Percentiles rank a stretch among this genome's conserved stretches.
Evolutionary conservation across 257 asterid genomes (phyloP).

Genomic region (Cinchona pubescens): DNA sequence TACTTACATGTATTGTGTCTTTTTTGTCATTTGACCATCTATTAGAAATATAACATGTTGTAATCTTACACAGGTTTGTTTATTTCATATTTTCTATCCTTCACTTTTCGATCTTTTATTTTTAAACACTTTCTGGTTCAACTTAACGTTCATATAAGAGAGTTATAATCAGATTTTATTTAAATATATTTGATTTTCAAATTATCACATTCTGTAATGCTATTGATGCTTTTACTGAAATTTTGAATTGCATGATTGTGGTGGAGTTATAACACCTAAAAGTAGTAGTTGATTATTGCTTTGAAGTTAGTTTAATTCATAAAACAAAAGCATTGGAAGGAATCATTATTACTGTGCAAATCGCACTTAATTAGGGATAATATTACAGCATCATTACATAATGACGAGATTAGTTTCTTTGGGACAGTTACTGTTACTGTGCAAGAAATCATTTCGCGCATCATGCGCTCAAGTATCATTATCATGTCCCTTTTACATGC

Average conservation of each 20-base stretch:
- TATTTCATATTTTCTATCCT: no score
- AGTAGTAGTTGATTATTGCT: conserved; percentile 6
- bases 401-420: neutral
- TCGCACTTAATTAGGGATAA: neutral
- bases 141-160: no score
- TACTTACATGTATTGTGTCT: neutral
- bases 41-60: no score
- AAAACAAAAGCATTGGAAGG: neutral
- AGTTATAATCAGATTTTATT: no score
- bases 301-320: neutral
- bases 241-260: neutral
- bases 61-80: no score
- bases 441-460: neutral
- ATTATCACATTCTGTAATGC: no score
- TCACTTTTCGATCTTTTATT: no score
- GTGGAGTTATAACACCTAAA: neutral
- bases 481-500: neutral
- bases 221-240: no score
- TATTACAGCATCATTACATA: neutral
- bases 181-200: no score
- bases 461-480: neutral
- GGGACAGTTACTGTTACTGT: no score
- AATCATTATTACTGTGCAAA: conserved; percentile 4
- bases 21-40: neutral
- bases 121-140: no score